Evolutionary conservation across 2,329 filamentous ascomycete species (phyloP).

Genomic region (Metarhizium sp.): DNA sequence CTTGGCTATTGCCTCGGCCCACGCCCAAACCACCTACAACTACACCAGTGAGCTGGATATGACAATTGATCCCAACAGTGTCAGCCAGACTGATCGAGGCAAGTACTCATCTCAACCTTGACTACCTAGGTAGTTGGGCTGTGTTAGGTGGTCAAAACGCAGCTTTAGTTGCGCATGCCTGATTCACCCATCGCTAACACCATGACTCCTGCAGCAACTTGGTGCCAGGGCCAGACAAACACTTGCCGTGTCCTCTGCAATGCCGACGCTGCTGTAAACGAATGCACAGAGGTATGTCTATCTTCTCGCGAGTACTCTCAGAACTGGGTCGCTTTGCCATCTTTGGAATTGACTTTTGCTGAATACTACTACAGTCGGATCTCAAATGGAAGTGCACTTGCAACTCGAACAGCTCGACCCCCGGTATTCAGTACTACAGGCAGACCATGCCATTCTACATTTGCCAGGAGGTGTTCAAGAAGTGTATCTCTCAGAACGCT

Average conservation of each 20-base stretch:
- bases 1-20: constrained; percentile 35
- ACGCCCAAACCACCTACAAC: constrained; percentile 23
- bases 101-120: constrained; percentile 13
- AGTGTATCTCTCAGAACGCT: constrained; percentile 36
- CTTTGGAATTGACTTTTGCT: not conserved
- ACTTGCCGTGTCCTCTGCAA: constrained; percentile 41
- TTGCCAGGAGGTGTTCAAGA: constrained; percentile 37
- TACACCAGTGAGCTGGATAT: constrained; percentile 33
- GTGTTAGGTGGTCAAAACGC: not conserved
- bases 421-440: constrained; percentile 42
- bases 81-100: constrained; percentile 29
- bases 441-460: constrained; percentile 45
- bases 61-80: constrained; percentile 28
- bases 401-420: constrained; percentile 34
- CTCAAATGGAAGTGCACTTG: constrained; percentile 42
- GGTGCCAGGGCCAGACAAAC: constrained; percentile 43
- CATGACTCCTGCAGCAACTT: constrained; percentile 28
- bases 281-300: constrained; percentile 35
- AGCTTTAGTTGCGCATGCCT: not conserved
- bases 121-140: not conserved
- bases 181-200: not conserved
- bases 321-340: not conserved
- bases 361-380: constrained; percentile 17
- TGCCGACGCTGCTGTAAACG: constrained; percentile 26
- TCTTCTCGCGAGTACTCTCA: not conserved